These are phyloP conservation scores for Podospora australis DNA, from an alignment of 495 filamentous ascomycete genomes.

Conservation along the genomic window DNA sequence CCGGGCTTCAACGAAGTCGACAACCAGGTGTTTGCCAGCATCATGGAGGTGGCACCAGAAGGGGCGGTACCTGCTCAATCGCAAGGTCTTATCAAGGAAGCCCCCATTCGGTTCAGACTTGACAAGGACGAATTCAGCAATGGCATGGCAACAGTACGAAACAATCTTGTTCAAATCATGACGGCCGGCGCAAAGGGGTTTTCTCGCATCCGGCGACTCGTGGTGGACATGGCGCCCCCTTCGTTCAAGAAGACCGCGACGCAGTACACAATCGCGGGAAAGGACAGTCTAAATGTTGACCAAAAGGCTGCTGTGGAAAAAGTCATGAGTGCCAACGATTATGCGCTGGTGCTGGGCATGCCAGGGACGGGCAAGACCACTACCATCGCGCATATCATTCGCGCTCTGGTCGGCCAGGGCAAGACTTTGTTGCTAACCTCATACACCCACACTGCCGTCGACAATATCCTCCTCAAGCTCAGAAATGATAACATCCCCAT, in stretches of 20 bases:
- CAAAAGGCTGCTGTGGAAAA: slow-evolving; percentile 82
- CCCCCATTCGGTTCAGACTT: slow-evolving; percentile 68
- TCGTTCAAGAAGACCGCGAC: slow-evolving; percentile 61
- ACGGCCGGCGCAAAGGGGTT: slow-evolving; percentile 65
- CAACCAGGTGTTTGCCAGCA: slow-evolving; percentile 83
- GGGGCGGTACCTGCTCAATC: slow-evolving; percentile 40
- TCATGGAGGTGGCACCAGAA: slow-evolving; percentile 75
- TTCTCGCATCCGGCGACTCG: slow-evolving; percentile 65
- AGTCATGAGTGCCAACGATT: slow-evolving; percentile 90
- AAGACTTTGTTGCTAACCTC: slow-evolving; percentile 91
- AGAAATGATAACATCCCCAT: slow-evolving; percentile 71
- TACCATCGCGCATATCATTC: slow-evolving; percentile 94
- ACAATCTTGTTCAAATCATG: slow-evolving; percentile 90
- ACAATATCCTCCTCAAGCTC: slow-evolving; percentile 94
- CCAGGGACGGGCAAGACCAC: slow-evolving; percentile 97
- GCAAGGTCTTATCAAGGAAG: slow-evolving; percentile 40
- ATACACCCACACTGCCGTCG: slow-evolving; percentile 94
- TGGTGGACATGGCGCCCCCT: slow-evolving; percentile 67
- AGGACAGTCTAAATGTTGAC: slow-evolving; percentile 70
- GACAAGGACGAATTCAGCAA: slow-evolving; percentile 99
- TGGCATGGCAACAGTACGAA: slow-evolving; percentile 89
- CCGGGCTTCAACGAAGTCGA: slow-evolving; percentile 63
- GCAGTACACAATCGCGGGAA: slow-evolving; percentile 48
- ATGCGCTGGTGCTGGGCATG: slow-evolving; percentile 94
- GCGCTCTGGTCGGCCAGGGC: slow-evolving; percentile 77